Evolutionary conservation across 2,329 filamentous ascomycete genomes (phyloP).

Genomic region (Fusarium lyarnte): DNA sequence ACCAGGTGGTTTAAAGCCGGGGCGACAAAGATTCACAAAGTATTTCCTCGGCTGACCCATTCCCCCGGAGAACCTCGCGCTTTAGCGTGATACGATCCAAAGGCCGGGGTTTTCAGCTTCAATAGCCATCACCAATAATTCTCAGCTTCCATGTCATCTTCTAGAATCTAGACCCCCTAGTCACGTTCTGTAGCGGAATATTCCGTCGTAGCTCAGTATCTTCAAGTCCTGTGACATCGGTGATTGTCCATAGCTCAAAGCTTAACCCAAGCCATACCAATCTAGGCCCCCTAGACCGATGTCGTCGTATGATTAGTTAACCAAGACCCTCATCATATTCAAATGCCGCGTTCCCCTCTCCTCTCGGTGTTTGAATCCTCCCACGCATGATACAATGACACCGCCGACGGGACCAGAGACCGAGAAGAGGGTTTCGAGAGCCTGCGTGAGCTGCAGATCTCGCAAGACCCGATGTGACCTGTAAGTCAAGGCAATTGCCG

Average conservation of each 20-base stretch:
- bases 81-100: neutral
- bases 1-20: neutral
- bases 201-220: neutral
- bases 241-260: neutral
- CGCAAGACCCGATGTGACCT: slow-evolving; percentile 36
- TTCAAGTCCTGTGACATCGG: neutral
- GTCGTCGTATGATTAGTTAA: neutral
- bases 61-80: neutral
- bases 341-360: slow-evolving; percentile 12
- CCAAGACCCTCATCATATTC: neutral
- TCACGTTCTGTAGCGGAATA: neutral
- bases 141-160: neutral
- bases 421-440: slow-evolving; percentile 34
- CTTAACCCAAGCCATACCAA: neutral
- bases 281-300: neutral
- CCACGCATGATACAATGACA: neutral
- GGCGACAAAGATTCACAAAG: neutral
- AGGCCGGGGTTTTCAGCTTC: neutral
- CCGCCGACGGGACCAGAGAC: slow-evolving; percentile 12
- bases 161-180: neutral
- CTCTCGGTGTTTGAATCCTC: slow-evolving; percentile 16
- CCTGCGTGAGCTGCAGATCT: slow-evolving; percentile 29
- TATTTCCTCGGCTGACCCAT: neutral
- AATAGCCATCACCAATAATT: neutral
- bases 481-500: neutral